phyloP scores from a whole-genome alignment of 2,329 filamentous ascomycete species.

The Fusarium neocosmosporiellum region DNA sequence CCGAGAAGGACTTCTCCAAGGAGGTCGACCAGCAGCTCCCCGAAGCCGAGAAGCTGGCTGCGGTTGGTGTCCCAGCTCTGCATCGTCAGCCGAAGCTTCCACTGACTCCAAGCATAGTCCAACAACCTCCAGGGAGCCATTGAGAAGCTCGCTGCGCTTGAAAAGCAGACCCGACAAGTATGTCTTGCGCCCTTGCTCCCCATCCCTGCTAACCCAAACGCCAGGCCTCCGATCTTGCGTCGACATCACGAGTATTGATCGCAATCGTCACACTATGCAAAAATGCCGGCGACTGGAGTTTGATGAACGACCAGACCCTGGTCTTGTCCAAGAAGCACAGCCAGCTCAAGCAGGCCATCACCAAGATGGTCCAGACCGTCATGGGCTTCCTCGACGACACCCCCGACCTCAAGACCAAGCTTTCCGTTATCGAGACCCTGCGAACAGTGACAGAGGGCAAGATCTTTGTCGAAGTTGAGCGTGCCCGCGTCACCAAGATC shows the following conservation, averaged over 20 bases:
- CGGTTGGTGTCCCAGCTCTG: conserved; percentile 67
- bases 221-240: conserved; percentile 93
- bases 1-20: conserved; percentile 99
- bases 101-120: conserved; percentile 56
- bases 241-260: conserved; percentile 88
- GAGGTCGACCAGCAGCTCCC: conserved; percentile 93
- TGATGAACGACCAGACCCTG: conserved; percentile 96
- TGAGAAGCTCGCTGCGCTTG: conserved; percentile 90
- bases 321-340: conserved; percentile 99
- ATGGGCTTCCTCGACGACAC: conserved; percentile 92
- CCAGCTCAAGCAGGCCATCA: conserved; percentile 98
- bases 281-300: conserved; percentile 89
- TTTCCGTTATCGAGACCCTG: conserved; percentile 93
- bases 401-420: conserved; percentile 86
- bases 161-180: conserved; percentile 98
- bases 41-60: conserved; percentile 88
- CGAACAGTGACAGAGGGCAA: conserved; percentile 98
- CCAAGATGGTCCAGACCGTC: conserved; percentile 97
- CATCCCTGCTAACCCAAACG: conserved; percentile 26
- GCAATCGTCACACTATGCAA: conserved; percentile 95
- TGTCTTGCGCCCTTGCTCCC: conserved; percentile 35
- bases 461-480: conserved; percentile 99
- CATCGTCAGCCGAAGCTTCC: neutral
- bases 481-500: conserved; percentile 93
- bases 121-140: conserved; percentile 85